Base-by-base conservation (phyloP, 495 filamentous ascomycete species). In the Jackrogersella minutella region DNA sequence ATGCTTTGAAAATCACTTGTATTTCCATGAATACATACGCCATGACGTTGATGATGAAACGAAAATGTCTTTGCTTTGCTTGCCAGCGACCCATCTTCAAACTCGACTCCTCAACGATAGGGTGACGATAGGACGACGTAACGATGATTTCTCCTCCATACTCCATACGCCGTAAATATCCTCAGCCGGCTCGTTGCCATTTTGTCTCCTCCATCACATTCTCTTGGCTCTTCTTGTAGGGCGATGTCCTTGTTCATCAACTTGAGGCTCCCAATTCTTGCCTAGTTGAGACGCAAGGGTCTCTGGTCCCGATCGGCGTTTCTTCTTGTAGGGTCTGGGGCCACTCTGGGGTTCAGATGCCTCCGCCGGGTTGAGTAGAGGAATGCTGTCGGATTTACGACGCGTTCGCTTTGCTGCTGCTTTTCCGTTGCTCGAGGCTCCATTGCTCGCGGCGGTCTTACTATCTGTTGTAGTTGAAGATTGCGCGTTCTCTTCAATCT, bases 201-300 rank as follows among this genome's bases (percentile, higher is more conserved):
- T 53, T 51, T 6, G 26, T 37, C 8, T 28, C 2, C 22, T 39
- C 43, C 13, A 31, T 53, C 6, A 41, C 36, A 10, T 5, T 14
- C 54, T 58, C 30, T 39, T 59, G 17, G 33, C 34, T 10, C 30
- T 43, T 9, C 54, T 47, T n/a, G 39, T 7, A n/a, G 55, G 59
- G 14, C 65, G 59, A 26, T 58, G 65, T 14, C 65, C 65, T 13
- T 53, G 16, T 14, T 40, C 54, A 17, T 68, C 65, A 14, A 63
- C 59, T 16, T 31, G 54, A 31, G 54, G 37, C 16, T 68, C 54
- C 65, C 65, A 68, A 4, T 60, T 56, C 16, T 33, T 63, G 13
- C 65, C 65, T 5, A 68, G 34, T 26, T 59, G 31, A 7, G 47
- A 54, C 41, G 33, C 31, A 9, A 68, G 44, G 49, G 39, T 50